phyloP scores from a whole-genome alignment of 148 eudicot genomes.

The Euryodendron excelsum region DNA sequence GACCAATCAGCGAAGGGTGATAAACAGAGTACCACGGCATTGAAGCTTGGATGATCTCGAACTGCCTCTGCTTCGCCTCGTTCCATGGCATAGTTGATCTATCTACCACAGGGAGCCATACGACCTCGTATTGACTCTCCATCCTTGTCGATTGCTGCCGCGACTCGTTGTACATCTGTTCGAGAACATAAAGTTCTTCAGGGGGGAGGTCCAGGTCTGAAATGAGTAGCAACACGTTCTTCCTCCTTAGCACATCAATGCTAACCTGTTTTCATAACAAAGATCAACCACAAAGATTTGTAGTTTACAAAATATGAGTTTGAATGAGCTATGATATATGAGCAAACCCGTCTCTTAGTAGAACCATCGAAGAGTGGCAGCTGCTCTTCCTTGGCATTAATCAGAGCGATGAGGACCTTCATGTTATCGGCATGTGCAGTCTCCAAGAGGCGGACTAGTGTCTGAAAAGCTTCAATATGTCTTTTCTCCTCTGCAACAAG shows the following conservation, averaged over 20 bases:
- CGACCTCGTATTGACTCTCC: conserved; percentile 64
- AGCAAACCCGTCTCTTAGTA: conserved; percentile 45
- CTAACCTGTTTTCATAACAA: conserved; percentile 35
- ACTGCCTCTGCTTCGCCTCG: conserved; percentile 36
- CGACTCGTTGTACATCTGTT: conserved; percentile 59
- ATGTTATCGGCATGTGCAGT: conserved; percentile 66
- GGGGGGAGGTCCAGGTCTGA: conserved; percentile 63
- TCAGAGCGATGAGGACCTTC: conserved; percentile 49
- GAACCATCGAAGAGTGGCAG: conserved; percentile 58
- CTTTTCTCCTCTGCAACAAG: conserved; percentile 55
- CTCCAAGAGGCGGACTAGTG: conserved; percentile 46
- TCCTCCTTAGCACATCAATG: conserved; percentile 51
- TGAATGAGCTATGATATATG: background rate
- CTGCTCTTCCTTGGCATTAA: conserved; percentile 53
- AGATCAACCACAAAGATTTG: too few species aligned
- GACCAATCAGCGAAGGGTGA: conserved; percentile 60
- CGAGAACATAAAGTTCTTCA: conserved; percentile 61
- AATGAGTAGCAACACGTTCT: conserved; percentile 55
- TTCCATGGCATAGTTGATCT: conserved; percentile 40
- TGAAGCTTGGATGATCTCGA: conserved; percentile 35
- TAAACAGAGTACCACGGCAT: conserved; percentile 66
- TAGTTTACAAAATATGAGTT: too few species aligned
- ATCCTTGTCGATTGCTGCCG: conserved; percentile 41
- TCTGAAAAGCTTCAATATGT: conserved; percentile 51
- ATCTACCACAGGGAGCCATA: conserved; percentile 70